A percentile compares a stretch with the other conserved stretches of the same genome.
Conservation (phyloP, 768 basidiomycete species). For the Boletellus sp. region DNA sequence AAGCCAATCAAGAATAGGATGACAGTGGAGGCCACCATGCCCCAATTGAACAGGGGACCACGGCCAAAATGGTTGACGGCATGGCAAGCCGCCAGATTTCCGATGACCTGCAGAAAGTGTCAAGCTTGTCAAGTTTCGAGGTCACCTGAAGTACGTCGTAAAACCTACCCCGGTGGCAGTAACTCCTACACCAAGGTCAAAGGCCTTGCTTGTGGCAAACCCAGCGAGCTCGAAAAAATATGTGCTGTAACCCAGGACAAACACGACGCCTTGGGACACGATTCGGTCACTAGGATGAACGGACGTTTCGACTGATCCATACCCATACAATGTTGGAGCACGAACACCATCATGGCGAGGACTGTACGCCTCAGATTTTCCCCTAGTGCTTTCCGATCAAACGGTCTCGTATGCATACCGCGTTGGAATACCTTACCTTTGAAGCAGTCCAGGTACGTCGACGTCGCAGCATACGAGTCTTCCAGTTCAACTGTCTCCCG, state of each 20-base stretch:
- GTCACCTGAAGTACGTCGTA: background rate
- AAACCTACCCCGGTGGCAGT: constrained; percentile 24
- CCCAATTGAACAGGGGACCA: constrained; percentile 28
- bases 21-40: constrained; percentile 20
- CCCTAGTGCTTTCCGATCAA: constrained; percentile 7
- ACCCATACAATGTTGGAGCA: constrained; percentile 27
- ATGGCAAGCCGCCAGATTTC: constrained; percentile 26
- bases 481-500: constrained; percentile 30
- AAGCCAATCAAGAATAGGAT: constrained; percentile 27
- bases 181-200: constrained; percentile 30
- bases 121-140: background rate
- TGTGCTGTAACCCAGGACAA: constrained; percentile 26
- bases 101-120: constrained; percentile 14
- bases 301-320: background rate
- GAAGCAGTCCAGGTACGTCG: constrained; percentile 33
- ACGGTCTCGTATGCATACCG: no score
- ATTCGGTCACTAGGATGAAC: background rate
- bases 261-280: constrained; percentile 20
- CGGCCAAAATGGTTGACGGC: constrained; percentile 22
- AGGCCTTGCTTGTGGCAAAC: constrained; percentile 26
- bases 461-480: constrained; percentile 23
- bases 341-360: constrained; percentile 31
- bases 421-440: constrained; percentile 15
- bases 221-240: constrained; percentile 38
- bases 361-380: constrained; percentile 23